Evolutionary conservation across 176 grass and related monocot species (phyloP), one percentile per base, ranked within the genome.

Genomic region (Lolium rigidum): DNA sequence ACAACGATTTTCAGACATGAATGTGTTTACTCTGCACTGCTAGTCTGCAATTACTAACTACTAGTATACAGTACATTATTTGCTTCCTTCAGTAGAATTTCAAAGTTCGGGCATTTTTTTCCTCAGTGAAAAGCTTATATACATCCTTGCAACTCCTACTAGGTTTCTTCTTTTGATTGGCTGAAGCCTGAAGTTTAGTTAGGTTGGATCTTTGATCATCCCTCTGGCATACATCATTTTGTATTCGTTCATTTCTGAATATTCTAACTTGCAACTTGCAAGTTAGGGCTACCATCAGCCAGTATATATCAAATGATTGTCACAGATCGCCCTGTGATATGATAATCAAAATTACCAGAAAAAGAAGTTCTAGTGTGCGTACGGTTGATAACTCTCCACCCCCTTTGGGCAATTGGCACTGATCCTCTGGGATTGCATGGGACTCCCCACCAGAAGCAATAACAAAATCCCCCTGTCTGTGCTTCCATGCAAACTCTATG

Each of bases 231-330:
- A 18, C 74, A 4, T 0, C 9, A 6, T 81, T 50, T n/a, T 81
- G 25, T 26, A 35, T 67, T 67, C 2, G 41, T 47, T 7, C 38
- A 17, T 80, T 59, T 56, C 35, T 35, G 79, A 82, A 1, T 66
- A 82, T 44, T 64, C 0, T 58, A 77, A 69, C 2, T 63, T 57
- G 37, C 80, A 69, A 49, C 52, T 39, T 71, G 86, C 63, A 37
- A 14, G 41, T 20, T 18, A 43, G 75, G 64, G 75, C n/a, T 58
- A 17, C 2, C 72, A 76, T 31, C 72, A 18, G 18, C 51, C 3
- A 76, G 24, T 49, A 43, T 43, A 18, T 9, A 0, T n/a, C 48
- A 4, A n/a, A 2, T 55, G 17, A 15, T 2, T 55, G 74, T 76
- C 74, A 55, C 5, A 76, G 74, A 76, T 18, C 1, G 49, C 15